Percentiles rank a stretch among this genome's conserved stretches.
These are phyloP conservation scores for Fusarium algeriense DNA, from an alignment of 2,329 filamentous ascomycete species.

Conservation along the genomic window DNA sequence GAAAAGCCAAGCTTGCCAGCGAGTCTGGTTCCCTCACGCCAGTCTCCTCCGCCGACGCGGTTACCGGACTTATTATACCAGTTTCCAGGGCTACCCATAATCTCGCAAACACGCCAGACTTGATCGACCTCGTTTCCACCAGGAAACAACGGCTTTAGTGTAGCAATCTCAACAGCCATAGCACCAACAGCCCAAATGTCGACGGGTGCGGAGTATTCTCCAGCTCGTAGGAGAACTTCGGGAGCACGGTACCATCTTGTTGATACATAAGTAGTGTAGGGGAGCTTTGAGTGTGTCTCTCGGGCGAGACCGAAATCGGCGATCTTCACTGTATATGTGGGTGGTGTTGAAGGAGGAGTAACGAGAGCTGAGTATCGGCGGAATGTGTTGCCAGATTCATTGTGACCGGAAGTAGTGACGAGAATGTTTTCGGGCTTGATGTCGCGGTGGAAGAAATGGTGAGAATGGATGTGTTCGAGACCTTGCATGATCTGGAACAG, in stretches of 20 bases:
- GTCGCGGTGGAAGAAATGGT: conserved; percentile 98
- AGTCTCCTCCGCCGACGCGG: conserved; percentile 93
- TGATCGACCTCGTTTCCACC: conserved; percentile 99
- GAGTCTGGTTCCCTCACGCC: conserved; percentile 92
- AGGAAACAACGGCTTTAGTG: conserved; percentile 94
- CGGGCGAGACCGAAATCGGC: conserved; percentile 98
- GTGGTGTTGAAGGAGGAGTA: conserved; percentile 93
- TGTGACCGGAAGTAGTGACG: conserved; percentile 88
- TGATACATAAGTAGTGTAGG: conserved; percentile 98
- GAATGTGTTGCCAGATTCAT: conserved; percentile 86
- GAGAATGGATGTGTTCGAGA: conserved; percentile 95
- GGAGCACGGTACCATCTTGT: conserved; percentile 98
- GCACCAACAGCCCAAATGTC: conserved; percentile 99
- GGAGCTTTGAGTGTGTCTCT: conserved; percentile 95
- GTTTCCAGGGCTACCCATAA: conserved; percentile 98
- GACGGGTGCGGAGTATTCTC: conserved; percentile 96
- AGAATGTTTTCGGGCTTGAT: conserved; percentile 99
- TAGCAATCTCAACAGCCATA: conserved; percentile 98
- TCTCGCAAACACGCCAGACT: conserved; percentile 98
- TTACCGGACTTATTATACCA: conserved; percentile 95
- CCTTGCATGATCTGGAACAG: conserved; percentile 97
- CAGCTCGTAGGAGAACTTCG: conserved; percentile 91
- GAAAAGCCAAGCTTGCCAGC: conserved; percentile 98
- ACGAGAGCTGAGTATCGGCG: conserved; percentile 92
- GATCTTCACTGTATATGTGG: conserved; percentile 96